Base-by-base conservation (phyloP, 768 basidiomycete species). In the Suillus tomentosus region DNA sequence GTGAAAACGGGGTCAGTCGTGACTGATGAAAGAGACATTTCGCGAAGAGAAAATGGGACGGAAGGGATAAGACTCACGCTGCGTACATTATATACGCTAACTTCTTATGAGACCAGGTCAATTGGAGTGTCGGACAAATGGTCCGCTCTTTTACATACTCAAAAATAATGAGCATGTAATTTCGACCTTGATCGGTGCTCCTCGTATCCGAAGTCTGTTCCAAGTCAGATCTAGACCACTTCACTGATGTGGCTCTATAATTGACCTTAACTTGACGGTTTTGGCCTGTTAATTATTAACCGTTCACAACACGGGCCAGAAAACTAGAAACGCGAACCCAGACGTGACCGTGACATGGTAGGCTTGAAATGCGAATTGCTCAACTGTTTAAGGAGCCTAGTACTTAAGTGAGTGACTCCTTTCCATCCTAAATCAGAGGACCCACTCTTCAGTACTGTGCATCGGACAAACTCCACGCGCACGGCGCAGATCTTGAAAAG, bases 91-190 rank as follows among this genome's bases (percentile, higher is more conserved):
- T 40, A 13, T 40, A 27, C 15, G 24, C 24, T n/a, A 27, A 27
- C 22, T 39, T 31, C 40, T 58, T 42, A 31, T 42, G 40, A 27
- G 57, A 58, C 17, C 17, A 42, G 13, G 57, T 42, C 27, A 19
- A 27, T 31, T 58, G 39, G 24, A 42, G 6, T 58, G 17, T n/a
- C 57, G 57, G 57, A 43, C 17, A 39, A 42, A 31, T 42, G 27
- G 57, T 11, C 57, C 57, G 39, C 57, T 24, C 40, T 15, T 58
- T 58, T 58, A 58, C 57, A 58, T 58, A 57, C 56, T 57, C 56
- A 39, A 42, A 54, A 58, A 42, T 58, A 27, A 58, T 27, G 10
- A 40, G 27, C 40, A 58, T 58, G 40, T 58, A 58, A 58, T 58
- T 19, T 40, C 17, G 40, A 42, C 57, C 24, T 40, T 40, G 6